Conservation (phyloP, 2,329 filamentous ascomycete species). For the Fusarium azukiicola region DNA sequence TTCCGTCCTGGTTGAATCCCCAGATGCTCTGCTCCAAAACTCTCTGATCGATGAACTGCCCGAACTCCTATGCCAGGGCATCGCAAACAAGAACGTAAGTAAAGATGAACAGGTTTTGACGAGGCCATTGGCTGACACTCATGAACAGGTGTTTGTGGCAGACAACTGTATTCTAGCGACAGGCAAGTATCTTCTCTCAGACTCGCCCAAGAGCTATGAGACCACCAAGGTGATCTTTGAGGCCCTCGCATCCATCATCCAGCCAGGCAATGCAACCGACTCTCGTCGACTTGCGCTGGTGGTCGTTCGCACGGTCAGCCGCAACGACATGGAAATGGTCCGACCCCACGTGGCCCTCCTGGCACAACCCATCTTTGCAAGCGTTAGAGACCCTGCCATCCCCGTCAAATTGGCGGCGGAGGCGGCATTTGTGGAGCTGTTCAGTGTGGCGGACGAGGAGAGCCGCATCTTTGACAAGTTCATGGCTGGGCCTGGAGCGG, state of each 20-base stretch:
- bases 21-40: conserved; percentile 83
- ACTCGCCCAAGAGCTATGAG: conserved; percentile 86
- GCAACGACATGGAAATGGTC: conserved; percentile 89
- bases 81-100: conserved; percentile 87
- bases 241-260: conserved; percentile 86
- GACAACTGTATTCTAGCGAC: conserved; percentile 94
- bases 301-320: conserved; percentile 91
- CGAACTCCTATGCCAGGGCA: conserved; percentile 89
- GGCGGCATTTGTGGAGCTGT: conserved; percentile 94
- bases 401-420: conserved; percentile 98
- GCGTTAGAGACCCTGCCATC: conserved; percentile 94
- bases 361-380: conserved; percentile 92
- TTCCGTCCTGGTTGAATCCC: conserved; percentile 91
- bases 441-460: conserved; percentile 94
- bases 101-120: background rate
- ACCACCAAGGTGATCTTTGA: conserved; percentile 90
- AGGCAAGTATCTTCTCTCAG: conserved; percentile 91
- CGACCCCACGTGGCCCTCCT: conserved; percentile 90
- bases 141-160: conserved; percentile 85
- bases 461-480: conserved; percentile 94
- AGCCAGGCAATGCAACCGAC: conserved; percentile 89
- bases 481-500: conserved; percentile 84
- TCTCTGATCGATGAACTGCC: conserved; percentile 87
- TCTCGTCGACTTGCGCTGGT: conserved; percentile 93
- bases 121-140: conserved; percentile 6